Base-by-base conservation (phyloP, 2,329 filamentous ascomycete genomes). In the Camillea tinctor region DNA sequence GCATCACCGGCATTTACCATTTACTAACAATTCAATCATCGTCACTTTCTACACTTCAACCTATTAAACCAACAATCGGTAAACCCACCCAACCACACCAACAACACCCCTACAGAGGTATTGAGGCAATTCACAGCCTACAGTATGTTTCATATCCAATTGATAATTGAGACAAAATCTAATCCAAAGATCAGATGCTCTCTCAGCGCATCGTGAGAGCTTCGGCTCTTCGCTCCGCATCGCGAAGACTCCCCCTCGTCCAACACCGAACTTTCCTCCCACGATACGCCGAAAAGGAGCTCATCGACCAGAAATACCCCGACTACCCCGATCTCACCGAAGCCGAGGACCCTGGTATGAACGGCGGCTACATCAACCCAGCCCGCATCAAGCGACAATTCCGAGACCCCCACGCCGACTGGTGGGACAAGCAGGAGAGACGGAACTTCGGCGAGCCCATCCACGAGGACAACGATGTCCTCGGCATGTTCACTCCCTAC, bases 371-470 rank as follows among this genome's bases (percentile, higher is more conserved):
- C 76, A 84, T 91, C 73, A 92, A 93, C 79, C 90, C 91, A 60
- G 86, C 88, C 15, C 79, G 83, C 57, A 81, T 94, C 77, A 97
- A 97, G 84, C 90, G 94, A 69, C 89, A 93, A 76, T 91, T 92
- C 80, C 92, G 95, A 75, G 95, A 98, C 77, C 95, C 96, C 40
- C 86, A 98, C 75, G 94, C 79, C 73, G 88, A 92, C 74, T 99
- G 93, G 92, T 98, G 93, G 92, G 94, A 99, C 79, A 90, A 93
- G 77, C 95, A 99, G 80, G 95, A 98, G 78, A 89, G 93, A 75
- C 88, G 95, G 72, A 98, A 99, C 84, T 98, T 91, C 75, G 93
- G 93, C 77, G 96, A 99, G 78, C 92, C 94, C 13, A 87, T 96
- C 56, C 94, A 99, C 77, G 96, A 99, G 78, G 95, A 99, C 77